Evolutionary conservation across 1,284 basidiomycete species (phyloP).

Genomic region (Sparassis latifolia): DNA sequence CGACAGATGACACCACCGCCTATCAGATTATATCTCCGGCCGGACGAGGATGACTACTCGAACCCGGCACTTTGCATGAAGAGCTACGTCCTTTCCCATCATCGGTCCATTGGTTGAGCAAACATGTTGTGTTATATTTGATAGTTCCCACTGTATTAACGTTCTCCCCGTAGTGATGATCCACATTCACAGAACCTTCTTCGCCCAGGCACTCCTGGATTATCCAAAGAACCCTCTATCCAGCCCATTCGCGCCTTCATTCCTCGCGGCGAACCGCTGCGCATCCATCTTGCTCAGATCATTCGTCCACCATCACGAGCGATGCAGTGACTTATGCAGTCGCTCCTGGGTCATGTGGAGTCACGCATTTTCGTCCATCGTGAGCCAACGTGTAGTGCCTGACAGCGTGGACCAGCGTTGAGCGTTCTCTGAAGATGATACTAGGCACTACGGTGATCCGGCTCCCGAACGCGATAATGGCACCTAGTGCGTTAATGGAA

Average conservation of each 20-base stretch:
- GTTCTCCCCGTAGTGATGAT: conserved; percentile 22
- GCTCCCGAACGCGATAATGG: conserved; percentile 25
- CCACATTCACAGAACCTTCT: conserved; percentile 33
- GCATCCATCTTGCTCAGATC: conserved; percentile 30
- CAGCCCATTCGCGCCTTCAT: conserved; percentile 34
- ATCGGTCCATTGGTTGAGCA: conserved; percentile 24
- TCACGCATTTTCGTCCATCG: conserved; percentile 33
- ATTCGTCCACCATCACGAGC: conserved; percentile 25
- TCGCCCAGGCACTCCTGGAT: conserved; percentile 33
- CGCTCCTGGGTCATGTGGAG: conserved; percentile 35
- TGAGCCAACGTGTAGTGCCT: conserved; percentile 14
- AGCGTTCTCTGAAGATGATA: conserved; percentile 22
- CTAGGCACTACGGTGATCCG: conserved; percentile 27
- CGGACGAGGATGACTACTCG: conserved; percentile 24
- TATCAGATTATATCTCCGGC: conserved; percentile 21
- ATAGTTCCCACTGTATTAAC: neutral
- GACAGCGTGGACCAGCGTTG: no score
- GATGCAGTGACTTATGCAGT: conserved; percentile 21
- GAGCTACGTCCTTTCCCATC: conserved; percentile 26
- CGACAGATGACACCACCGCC: conserved; percentile 23
- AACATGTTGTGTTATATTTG: neutral
- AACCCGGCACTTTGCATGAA: conserved; percentile 24
- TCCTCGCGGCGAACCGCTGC: conserved; percentile 32
- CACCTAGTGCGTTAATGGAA: conserved; percentile 26
- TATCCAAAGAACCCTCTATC: conserved; percentile 32